Evolutionary conservation across 192 early-diverging fungal genomes (phyloP).

Genomic region (Gryganskiella cystojenkinii): DNA sequence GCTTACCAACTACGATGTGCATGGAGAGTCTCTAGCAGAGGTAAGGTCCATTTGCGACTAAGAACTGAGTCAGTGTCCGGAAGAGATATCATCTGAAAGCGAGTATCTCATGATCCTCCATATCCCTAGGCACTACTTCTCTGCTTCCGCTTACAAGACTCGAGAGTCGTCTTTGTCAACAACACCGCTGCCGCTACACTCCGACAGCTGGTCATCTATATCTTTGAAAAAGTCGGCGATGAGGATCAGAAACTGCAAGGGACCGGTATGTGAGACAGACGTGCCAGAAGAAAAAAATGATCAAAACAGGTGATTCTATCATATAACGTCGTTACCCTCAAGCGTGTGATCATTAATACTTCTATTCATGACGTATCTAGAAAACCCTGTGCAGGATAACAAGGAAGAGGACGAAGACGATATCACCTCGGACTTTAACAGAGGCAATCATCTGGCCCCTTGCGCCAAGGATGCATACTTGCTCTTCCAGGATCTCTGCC

Average conservation of each 20-base stretch:
- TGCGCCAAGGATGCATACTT: constrained; percentile 87
- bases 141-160: constrained; percentile 87
- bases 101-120: background rate
- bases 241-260: constrained; percentile 63
- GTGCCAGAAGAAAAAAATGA: too few species aligned
- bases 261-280: constrained; percentile 27
- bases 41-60: constrained; percentile 47
- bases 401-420: background rate
- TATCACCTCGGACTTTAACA: constrained; percentile 6
- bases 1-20: constrained; percentile 86
- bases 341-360: too few species aligned
- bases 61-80: background rate
- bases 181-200: constrained; percentile 90
- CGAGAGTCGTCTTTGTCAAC: constrained; percentile 82
- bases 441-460: constrained; percentile 57
- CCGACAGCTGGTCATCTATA: constrained; percentile 83
- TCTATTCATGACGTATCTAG: too few species aligned
- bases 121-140: constrained; percentile 74
- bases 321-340: too few species aligned
- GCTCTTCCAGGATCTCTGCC: constrained; percentile 91
- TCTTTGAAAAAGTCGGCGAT: constrained; percentile 84
- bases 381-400: background rate
- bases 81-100: too few species aligned
- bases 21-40: constrained; percentile 85
- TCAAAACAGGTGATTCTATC: too few species aligned